Base-by-base conservation (phyloP, 345 rosid genomes). In the Aegle marmelos region DNA sequence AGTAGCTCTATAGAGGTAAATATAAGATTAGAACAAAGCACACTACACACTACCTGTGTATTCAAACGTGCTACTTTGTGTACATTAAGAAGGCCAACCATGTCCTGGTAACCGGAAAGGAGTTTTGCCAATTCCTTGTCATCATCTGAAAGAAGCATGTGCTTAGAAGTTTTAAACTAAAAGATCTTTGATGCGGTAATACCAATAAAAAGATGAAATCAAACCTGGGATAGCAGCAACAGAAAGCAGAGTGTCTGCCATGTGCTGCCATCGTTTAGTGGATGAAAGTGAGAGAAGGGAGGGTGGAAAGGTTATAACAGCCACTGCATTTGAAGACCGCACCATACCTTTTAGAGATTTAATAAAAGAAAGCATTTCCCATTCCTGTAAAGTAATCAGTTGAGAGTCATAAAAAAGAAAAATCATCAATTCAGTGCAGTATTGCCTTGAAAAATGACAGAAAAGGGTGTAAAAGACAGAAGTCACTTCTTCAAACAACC, bases 51-150 rank as follows among this genome's bases (percentile, higher is more conserved):
- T 83, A 96, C 98, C 95, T 96, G 99, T 3, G 97, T 86, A 83
- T 92, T 94, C 78, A 89, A 83, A 22, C 94, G 90, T 3, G 93
- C 92, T 48, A 94, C 89, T 83, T 87, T 96, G 86, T 96, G 99
- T 71, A 96, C 66, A 48, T 88, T 91, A 57, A 96, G 97, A 79
- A 94, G 89, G 60, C 99, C 98, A 82, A 90, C 86, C 88, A 96
- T 94, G 87, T 94, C 99, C 78, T 94, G 93, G 86, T 96, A 96
- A 60, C 92, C 98, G 9, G 97, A 89, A 19, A 94, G 91, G 50
- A 96, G 97, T 81, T 82, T 87, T 69, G 89, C 95, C 82, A 94
- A 78, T 68, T 91, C 95, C 79, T 89, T 94, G 84, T 94, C 98
- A 78, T 90, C 97, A 73, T 91, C 95, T 96, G 84, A 39, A 34